A percentile compares a stretch with the other conserved stretches of the same genome.
phyloP scores from a whole-genome alignment of 1,139 yeast genomes.

The Arxiozyma telluris region DNA sequence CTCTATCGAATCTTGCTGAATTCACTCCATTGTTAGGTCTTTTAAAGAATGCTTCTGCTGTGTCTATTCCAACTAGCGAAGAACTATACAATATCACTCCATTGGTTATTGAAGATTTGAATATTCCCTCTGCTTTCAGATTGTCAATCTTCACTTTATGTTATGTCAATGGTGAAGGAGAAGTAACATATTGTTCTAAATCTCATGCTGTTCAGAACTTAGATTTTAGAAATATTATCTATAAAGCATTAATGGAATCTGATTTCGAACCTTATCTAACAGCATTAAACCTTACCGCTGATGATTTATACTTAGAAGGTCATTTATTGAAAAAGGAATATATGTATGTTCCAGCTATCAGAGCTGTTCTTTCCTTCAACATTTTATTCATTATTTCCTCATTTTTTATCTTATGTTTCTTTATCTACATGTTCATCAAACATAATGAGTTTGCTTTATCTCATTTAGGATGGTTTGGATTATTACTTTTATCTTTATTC shows the following conservation, averaged over 20 bases:
- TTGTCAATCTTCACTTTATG: constrained; percentile 28
- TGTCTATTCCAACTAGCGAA: constrained; percentile 14
- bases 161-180: constrained; percentile 16
- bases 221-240: constrained; percentile 24
- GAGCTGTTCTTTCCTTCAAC: constrained; percentile 24
- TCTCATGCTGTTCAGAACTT: constrained; percentile 27
- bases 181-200: constrained; percentile 19
- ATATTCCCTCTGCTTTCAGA: constrained; percentile 24
- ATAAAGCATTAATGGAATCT: constrained; percentile 10
- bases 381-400: constrained; percentile 21
- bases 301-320: constrained; percentile 28
- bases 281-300: constrained; percentile 22
- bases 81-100: constrained; percentile 21
- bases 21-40: constrained; percentile 21
- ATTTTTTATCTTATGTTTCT: constrained; percentile 14
- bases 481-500: constrained; percentile 9
- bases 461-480: constrained; percentile 11
- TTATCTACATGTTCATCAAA: constrained; percentile 5
- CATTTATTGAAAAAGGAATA: constrained; percentile 22
- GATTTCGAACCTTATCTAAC: constrained; percentile 23
- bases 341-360: constrained; percentile 27
- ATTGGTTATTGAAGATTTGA: constrained; percentile 18
- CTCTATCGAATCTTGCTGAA: constrained; percentile 18
- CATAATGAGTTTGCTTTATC: constrained; percentile 7
- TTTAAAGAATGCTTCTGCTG: constrained; percentile 13